Conservation (phyloP, 2,329 filamentous ascomycete genomes). For the Aspergillus eucalypticola region DNA sequence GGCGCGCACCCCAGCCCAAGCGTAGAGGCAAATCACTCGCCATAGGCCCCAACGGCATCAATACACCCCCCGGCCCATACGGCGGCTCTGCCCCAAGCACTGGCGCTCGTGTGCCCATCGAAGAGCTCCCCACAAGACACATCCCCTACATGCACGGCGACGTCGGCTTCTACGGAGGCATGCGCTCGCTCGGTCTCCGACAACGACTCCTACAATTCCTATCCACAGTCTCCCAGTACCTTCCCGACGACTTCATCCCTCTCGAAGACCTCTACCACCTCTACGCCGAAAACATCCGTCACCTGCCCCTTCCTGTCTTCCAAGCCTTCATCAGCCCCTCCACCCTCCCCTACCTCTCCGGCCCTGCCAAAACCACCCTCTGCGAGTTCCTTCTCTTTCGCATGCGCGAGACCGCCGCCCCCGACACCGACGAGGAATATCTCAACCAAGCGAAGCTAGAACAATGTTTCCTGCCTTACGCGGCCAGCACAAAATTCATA, state of each 20-base stretch:
- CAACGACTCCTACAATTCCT: slow-evolving; percentile 49
- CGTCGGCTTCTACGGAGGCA: slow-evolving; percentile 38
- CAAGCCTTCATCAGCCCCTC: slow-evolving; percentile 48
- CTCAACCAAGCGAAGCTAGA: slow-evolving; percentile 55
- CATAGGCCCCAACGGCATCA: slow-evolving; percentile 2
- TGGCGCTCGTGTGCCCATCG: neutral
- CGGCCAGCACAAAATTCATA: slow-evolving; percentile 61
- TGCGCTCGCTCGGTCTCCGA: slow-evolving; percentile 44
- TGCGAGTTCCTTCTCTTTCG: slow-evolving; percentile 55
- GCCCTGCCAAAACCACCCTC: slow-evolving; percentile 51
- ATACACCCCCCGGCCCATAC: neutral
- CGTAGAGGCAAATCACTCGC: neutral
- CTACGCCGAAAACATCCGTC: slow-evolving; percentile 50
- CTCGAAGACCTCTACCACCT: slow-evolving; percentile 45
- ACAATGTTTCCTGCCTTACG: slow-evolving; percentile 64
- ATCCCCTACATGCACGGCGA: slow-evolving; percentile 19
- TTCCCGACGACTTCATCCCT: slow-evolving; percentile 38
- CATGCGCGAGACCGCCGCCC: slow-evolving; percentile 48
- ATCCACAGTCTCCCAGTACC: slow-evolving; percentile 37
- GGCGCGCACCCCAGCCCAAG: slow-evolving; percentile 24
- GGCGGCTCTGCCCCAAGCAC: slow-evolving; percentile 1
- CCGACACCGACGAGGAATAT: slow-evolving; percentile 41
- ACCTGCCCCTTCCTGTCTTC: slow-evolving; percentile 48
- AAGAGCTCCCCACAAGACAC: slow-evolving; percentile 14
- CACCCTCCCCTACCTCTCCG: slow-evolving; percentile 43